Conservation (phyloP, 345 rosid species). For the Fremontodendron californicum region DNA sequence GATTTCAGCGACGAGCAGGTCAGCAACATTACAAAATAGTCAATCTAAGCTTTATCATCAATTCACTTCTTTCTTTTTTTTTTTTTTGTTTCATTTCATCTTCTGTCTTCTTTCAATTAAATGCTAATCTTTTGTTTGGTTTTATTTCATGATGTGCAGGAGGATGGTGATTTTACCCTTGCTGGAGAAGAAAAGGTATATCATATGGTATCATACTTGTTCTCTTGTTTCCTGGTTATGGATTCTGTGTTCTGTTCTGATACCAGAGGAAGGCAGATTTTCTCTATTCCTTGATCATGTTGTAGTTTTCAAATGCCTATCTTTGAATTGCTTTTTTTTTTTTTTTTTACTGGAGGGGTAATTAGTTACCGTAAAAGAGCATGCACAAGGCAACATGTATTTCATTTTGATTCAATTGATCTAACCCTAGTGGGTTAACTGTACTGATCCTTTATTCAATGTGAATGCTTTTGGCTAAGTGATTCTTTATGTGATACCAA, state of each 20-base stretch:
- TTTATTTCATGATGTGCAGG: constrained; percentile 52
- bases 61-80: not conserved
- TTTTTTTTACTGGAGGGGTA: not conserved
- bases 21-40: not conserved
- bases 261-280: not conserved
- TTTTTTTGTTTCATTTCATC: not conserved
- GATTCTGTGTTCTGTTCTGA: not conserved
- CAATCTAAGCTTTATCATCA: not conserved
- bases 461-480: not conserved
- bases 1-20: constrained; percentile 86
- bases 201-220: constrained; percentile 22
- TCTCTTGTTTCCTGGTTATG: not conserved
- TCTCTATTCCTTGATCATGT: not conserved
- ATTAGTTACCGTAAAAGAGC: not conserved
- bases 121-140: constrained; percentile 16
- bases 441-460: not conserved
- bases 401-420: not conserved
- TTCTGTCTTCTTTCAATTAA: not conserved
- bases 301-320: not conserved
- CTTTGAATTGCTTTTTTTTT: too few relatives aligned
- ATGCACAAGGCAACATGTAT: not conserved
- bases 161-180: constrained; percentile 81
- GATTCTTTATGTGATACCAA: not conserved
- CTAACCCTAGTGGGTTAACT: not conserved
- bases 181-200: constrained; percentile 82